Evolutionary conservation across 805 yeast species (phyloP), one percentile per base, ranked within the genome.

Genomic region (Debaryomyces maramus): DNA sequence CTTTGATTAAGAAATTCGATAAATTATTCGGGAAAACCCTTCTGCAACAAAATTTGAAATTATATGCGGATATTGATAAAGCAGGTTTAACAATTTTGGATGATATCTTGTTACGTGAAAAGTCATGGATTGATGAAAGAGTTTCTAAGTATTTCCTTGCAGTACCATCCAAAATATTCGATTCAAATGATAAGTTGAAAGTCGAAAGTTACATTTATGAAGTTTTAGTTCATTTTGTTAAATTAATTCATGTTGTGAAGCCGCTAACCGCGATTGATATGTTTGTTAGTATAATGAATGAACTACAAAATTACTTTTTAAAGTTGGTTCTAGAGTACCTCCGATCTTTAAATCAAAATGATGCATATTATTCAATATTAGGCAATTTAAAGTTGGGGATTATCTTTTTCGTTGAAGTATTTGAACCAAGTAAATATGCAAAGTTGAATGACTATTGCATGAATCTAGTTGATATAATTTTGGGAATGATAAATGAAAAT

Each of bases 51-150:
- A 62, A 64, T 33, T 54, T 70, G 43, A 68, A 66, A 40, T 47
- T 70, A 15, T 68, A 63, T 45, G 62, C 69, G 21, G 73, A 69
- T 41, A 62, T 70, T 36, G 74, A 69, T 36, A 65, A 66, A 41
- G 72, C 68, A 6, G 57, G 57, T 35, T 50, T 61, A 30, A 61
- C 72, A 0, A 66, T 70, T 16, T 55, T 67, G 34, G 73, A 67
- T 27, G 74, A 70, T 46, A 62, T 70, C 23, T 50, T 68, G 21
- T 60, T 53, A 30, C 60, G 60, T 21, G 73, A 70, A 40, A 67
- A 65, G 41, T 41, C 43, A 11, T 56, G 63, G 58, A 58, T 68
- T 20, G 63, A 59, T 37, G 54, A 52, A 8, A 51, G 52, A 14
- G 53, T 67, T 3, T 52, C 45, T 22, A 49, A 44, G n/a, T 51